Evolutionary conservation across 2,329 filamentous ascomycete genomes (phyloP).

Genomic region (Sphaerostilbella broomeana): DNA sequence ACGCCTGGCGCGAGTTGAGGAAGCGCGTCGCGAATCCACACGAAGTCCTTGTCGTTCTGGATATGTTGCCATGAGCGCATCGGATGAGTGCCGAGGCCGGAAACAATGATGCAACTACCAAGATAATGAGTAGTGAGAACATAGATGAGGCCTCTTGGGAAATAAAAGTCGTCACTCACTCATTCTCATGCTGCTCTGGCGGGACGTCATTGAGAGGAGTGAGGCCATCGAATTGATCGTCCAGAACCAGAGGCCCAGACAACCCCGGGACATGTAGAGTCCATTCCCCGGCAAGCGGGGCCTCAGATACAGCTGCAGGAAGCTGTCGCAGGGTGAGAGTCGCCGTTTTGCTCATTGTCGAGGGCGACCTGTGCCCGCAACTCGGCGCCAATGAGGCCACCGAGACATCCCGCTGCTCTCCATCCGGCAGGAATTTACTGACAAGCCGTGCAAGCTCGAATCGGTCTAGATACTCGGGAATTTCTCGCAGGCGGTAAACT

Average conservation of each 20-base stretch:
- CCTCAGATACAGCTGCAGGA: not conserved
- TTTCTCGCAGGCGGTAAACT: constrained; percentile 1
- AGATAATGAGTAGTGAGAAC: too few relatives aligned
- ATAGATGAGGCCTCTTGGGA: not conserved
- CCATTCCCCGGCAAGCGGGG: not conserved
- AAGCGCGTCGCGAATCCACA: constrained; percentile 13
- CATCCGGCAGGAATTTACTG: not conserved
- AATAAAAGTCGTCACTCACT: not conserved
- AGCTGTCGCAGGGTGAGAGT: not conserved
- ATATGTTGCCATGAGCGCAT: constrained; percentile 13
- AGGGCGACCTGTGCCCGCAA: not conserved
- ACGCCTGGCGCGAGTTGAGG: not conserved
- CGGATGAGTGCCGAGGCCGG: constrained; percentile 10
- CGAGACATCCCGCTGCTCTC: not conserved
- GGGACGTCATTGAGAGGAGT: constrained; percentile 3
- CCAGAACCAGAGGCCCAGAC: not conserved
- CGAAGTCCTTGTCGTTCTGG: constrained; percentile 6
- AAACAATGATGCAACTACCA: constrained; percentile 10
- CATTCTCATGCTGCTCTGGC: not conserved
- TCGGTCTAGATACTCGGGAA: constrained; percentile 4
- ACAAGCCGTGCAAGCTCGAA: not conserved
- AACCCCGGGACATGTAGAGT: not conserved
- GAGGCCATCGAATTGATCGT: constrained; percentile 1
- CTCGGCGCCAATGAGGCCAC: constrained; percentile 2
- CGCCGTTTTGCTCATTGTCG: constrained; percentile 5